Conservation (phyloP, 2,329 filamentous ascomycete species). For the Cercospora brassicicola region DNA sequence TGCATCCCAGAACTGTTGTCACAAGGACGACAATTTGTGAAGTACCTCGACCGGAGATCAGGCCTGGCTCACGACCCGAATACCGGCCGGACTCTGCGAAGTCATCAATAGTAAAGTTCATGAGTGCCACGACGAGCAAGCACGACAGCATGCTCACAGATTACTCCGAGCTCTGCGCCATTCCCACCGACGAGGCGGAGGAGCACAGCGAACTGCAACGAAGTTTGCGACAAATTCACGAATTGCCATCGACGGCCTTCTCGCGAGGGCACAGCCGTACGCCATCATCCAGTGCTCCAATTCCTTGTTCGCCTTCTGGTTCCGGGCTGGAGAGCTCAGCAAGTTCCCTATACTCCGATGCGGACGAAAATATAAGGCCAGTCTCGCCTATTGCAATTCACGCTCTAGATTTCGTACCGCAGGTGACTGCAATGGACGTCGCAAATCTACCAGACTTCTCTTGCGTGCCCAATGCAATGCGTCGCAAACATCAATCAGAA, state of each 20-base stretch:
- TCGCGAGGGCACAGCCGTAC: slow-evolving; percentile 1
- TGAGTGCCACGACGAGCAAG: neutral
- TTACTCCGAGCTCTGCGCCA: slow-evolving; percentile 8
- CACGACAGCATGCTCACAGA: slow-evolving; percentile 13
- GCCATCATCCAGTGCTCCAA: slow-evolving; percentile 9
- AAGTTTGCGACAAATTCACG: slow-evolving; percentile 3
- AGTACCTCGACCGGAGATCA: neutral
- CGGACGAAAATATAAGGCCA: neutral
- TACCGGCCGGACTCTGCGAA: slow-evolving; percentile 7
- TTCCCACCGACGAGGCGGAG: slow-evolving; percentile 2
- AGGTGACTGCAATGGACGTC: slow-evolving; percentile 10
- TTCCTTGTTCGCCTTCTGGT: neutral
- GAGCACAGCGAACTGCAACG: neutral
- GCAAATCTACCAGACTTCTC: slow-evolving; percentile 7
- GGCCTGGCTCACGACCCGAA: neutral
- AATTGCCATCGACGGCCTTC: slow-evolving; percentile 2
- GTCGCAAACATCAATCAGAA: neutral
- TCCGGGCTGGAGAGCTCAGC: neutral
- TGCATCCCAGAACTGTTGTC: neutral
- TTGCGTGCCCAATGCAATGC: slow-evolving; percentile 1
- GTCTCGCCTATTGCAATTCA: slow-evolving; percentile 4
- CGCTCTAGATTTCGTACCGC: neutral
- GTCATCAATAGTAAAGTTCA: neutral
- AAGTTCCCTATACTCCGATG: slow-evolving; percentile 1
- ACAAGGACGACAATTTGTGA: neutral